Evolutionary conservation across 1,284 basidiomycete species (phyloP).

Genomic region (Sphagnurus paluster): DNA sequence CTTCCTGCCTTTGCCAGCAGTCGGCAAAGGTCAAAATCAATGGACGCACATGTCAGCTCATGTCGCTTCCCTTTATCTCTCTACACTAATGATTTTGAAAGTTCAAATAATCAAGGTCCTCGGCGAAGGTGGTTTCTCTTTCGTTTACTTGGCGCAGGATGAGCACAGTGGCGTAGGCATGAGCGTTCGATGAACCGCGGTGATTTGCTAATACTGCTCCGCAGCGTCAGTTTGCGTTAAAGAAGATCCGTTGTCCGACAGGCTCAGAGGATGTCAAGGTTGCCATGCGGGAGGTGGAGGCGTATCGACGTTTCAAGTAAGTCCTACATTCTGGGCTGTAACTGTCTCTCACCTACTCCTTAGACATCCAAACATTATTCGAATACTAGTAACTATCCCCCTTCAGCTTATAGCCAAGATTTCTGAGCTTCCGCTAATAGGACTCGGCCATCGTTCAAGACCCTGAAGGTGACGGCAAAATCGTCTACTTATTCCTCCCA

Average conservation of each 20-base stretch:
- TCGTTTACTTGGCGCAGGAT: slow-evolving; percentile 91
- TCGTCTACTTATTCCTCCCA: slow-evolving; percentile 92
- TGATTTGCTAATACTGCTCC: slow-evolving; percentile 6
- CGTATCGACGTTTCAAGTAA: slow-evolving; percentile 88
- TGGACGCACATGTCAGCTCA: slow-evolving; percentile 79
- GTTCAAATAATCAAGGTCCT: slow-evolving; percentile 89
- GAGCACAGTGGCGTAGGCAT: slow-evolving; percentile 72
- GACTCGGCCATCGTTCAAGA: slow-evolving; percentile 96
- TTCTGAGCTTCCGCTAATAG: slow-evolving; percentile 35
- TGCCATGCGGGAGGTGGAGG: slow-evolving; percentile 90
- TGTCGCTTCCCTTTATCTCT: slow-evolving; percentile 4
- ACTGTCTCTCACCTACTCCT: slow-evolving; percentile 3
- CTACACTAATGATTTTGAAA: slow-evolving; percentile 27
- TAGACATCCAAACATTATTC: slow-evolving; percentile 88
- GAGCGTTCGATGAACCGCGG: background rate
- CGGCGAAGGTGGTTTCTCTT: slow-evolving; percentile 94
- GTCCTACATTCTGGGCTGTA: slow-evolving; percentile 25
- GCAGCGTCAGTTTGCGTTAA: slow-evolving; percentile 87
- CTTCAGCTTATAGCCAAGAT: slow-evolving; percentile 2
- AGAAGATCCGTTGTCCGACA: slow-evolving; percentile 89
- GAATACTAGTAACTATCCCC: slow-evolving; percentile 59
- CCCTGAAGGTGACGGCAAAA: slow-evolving; percentile 88
- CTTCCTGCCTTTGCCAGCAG: slow-evolving; percentile 78
- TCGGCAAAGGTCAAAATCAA: slow-evolving; percentile 90
- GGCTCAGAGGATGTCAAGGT: slow-evolving; percentile 80